These are phyloP conservation scores for Sugiyamaella xylanicola DNA, from an alignment of 1,139 yeast species.

Conservation along the genomic window DNA sequence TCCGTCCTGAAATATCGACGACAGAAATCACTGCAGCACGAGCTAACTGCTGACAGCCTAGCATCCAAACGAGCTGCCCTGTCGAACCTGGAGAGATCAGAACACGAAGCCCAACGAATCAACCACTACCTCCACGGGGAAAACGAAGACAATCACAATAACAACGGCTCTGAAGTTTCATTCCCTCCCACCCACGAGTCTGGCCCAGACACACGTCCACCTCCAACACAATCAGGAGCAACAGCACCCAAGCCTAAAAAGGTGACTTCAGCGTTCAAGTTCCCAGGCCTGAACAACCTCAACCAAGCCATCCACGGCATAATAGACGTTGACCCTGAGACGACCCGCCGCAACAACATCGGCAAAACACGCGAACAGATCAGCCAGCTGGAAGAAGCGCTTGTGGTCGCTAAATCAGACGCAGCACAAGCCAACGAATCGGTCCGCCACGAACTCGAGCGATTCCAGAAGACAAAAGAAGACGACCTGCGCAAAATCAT, in stretches of 20 bases:
- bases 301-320: slow-evolving; percentile 68
- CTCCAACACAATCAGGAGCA: slow-evolving; percentile 19
- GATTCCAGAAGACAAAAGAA: slow-evolving; percentile 51
- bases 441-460: slow-evolving; percentile 52
- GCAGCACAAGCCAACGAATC: slow-evolving; percentile 54
- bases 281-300: slow-evolving; percentile 54
- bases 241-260: slow-evolving; percentile 35
- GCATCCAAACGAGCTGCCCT: slow-evolving; percentile 45
- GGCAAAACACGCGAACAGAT: slow-evolving; percentile 56
- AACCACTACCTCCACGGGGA: slow-evolving; percentile 38
- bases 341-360: slow-evolving; percentile 61
- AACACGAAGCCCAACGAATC: slow-evolving; percentile 47
- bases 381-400: slow-evolving; percentile 57
- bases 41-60: slow-evolving; percentile 58
- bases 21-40: slow-evolving; percentile 68
- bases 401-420: slow-evolving; percentile 59
- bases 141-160: not conserved
- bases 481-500: slow-evolving; percentile 53
- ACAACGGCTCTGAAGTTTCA: not conserved
- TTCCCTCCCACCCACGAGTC: slow-evolving; percentile 16
- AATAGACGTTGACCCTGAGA: slow-evolving; percentile 71
- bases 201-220: slow-evolving; percentile 8
- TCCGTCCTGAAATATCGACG: slow-evolving; percentile 69
- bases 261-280: slow-evolving; percentile 43
- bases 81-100: slow-evolving; percentile 45